Evolutionary conservation across 192 early-diverging fungal genomes (phyloP), one percentile per base, ranked within the genome.

Genomic region (Coemansia sp.): DNA sequence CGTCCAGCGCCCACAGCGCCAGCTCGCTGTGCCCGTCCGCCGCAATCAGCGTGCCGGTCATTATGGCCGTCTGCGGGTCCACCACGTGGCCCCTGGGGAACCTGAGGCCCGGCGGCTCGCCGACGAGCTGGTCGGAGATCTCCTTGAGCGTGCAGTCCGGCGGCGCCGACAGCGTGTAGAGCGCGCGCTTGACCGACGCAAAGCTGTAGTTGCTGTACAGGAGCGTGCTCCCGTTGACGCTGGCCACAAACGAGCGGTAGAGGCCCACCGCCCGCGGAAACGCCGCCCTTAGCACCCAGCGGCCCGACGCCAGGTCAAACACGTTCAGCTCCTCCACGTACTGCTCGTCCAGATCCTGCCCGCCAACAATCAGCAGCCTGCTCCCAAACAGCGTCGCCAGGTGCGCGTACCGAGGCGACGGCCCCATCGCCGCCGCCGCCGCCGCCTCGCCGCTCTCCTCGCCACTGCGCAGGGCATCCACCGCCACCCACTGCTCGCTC

Each of bases 271-370:
- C 88, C 38, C 89, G 88, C 9, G 89, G 87, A 37, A 93, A 87
- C 38, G 85, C 82, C 74, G 86, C 78, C 7, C 86, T 84, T 34
- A 77, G 71, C 28, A 83, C 79, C 91, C 91, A 93, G n/a, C 78
- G 77, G 23, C 89, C 86, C 7, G 83, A 72, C 28, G 86, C 85
- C 39, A 93, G 68, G 66, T 93, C 87, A n/a, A 91, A 80, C 3
- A 93, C 86, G 45, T 91, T 91, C 60, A 91, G 83, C 62, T 93
- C 89, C 67, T 88, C 88, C 6, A 93, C 84, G 65, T 93, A 93
- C 57, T 84, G 86, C 66, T 91, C 90, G 48, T 78, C 84, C 58
- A 90, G 81, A 57, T 93, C 90, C 72, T 93, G 91, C 18, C 91
- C 91, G 48, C 91, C 91, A 9, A 93, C 76, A 3, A 92, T 71